A percentile compares a stretch with the other conserved stretches of the same genome.
phyloP scores from a whole-genome alignment of 2,329 filamentous ascomycete species.

The Microascus cirrosus region DNA sequence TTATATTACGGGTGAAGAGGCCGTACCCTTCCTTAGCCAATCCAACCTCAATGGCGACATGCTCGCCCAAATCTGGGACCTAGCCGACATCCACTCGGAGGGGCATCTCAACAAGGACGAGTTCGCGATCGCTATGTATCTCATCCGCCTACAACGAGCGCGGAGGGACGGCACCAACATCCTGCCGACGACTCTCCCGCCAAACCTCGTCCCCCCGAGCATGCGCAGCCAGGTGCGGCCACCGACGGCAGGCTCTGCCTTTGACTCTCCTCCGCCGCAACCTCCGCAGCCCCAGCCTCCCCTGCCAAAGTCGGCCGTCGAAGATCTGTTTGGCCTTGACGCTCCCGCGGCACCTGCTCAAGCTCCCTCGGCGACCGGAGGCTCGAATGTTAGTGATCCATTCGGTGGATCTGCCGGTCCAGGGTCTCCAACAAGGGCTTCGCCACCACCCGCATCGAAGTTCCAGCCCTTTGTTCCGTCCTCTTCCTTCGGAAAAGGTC shows the following conservation, averaged over 20 bases:
- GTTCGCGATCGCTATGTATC: slow-evolving; percentile 94
- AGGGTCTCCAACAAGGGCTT: slow-evolving; percentile 38
- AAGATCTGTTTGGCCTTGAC: slow-evolving; percentile 90
- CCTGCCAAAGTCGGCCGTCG: slow-evolving; percentile 69
- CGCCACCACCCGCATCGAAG: slow-evolving; percentile 33
- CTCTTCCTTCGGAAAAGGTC: slow-evolving; percentile 78
- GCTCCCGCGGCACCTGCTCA: slow-evolving; percentile 46
- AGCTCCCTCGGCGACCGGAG: slow-evolving; percentile 58
- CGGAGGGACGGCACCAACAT: slow-evolving; percentile 49
- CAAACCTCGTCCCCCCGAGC: slow-evolving; percentile 74
- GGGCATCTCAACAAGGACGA: slow-evolving; percentile 79
- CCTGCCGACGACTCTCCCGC: slow-evolving; percentile 67
- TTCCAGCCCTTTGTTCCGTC: slow-evolving; percentile 92
- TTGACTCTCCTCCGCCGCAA: slow-evolving; percentile 29
- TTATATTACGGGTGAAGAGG: slow-evolving; percentile 86
- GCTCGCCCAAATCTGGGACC: slow-evolving; percentile 92
- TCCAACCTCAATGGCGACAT: slow-evolving; percentile 81
- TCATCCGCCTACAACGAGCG: slow-evolving; percentile 81
- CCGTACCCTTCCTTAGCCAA: slow-evolving; percentile 87
- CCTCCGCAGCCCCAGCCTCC: slow-evolving; percentile 22
- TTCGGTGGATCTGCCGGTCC: slow-evolving; percentile 38
- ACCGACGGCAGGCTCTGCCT: slow-evolving; percentile 39
- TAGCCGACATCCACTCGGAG: slow-evolving; percentile 86
- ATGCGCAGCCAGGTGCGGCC: slow-evolving; percentile 55
- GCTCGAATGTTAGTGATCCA: slow-evolving; percentile 54